A percentile compares a stretch with the other conserved stretches of the same genome.
Conservation (phyloP, 345 rosid species). For the Citrus trifoliata region DNA sequence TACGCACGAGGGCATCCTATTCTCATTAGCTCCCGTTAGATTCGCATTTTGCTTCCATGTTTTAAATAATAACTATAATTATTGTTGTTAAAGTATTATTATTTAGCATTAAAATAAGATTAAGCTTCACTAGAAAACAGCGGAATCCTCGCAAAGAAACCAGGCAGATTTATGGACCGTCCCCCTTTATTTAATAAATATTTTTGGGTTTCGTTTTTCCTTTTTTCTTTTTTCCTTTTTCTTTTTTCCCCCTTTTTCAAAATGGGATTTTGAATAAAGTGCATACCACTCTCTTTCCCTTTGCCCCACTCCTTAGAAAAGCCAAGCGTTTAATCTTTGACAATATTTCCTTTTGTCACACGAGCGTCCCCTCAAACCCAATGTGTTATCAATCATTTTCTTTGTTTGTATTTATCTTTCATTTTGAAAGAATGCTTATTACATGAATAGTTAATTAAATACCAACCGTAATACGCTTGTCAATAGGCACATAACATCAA, state of each 20-base stretch:
- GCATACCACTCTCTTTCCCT: neutral
- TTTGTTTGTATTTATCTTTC: neutral
- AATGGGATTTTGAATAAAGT: constrained; percentile 7
- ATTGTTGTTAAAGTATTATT: neutral
- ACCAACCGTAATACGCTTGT: too few species aligned
- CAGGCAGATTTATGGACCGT: constrained; percentile 35
- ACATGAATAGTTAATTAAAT: too few species aligned
- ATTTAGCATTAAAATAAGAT: neutral
- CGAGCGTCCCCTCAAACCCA: constrained; percentile 14
- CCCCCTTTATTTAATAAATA: constrained; percentile 2
- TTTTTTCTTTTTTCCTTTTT: too few species aligned
- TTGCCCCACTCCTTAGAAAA: constrained; percentile 2
- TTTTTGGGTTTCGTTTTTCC: too few species aligned
- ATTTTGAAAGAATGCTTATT: too few species aligned
- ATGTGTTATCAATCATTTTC: constrained; percentile 7
- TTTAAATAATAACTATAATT: neutral
- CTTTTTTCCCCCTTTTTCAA: neutral
- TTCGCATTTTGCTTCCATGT: constrained; percentile 13
- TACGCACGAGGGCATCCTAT: constrained; percentile 30
- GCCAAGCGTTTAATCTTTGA: constrained; percentile 8
- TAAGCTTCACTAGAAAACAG: constrained; percentile 11
- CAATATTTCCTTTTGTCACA: constrained; percentile 7
- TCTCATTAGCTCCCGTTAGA: constrained; percentile 16
- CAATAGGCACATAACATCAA: too few species aligned
- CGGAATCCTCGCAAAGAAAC: constrained; percentile 50